Evolutionary conservation across 352 stramenopile species (phyloP).

Genomic region (Phytopythium helicoides): DNA sequence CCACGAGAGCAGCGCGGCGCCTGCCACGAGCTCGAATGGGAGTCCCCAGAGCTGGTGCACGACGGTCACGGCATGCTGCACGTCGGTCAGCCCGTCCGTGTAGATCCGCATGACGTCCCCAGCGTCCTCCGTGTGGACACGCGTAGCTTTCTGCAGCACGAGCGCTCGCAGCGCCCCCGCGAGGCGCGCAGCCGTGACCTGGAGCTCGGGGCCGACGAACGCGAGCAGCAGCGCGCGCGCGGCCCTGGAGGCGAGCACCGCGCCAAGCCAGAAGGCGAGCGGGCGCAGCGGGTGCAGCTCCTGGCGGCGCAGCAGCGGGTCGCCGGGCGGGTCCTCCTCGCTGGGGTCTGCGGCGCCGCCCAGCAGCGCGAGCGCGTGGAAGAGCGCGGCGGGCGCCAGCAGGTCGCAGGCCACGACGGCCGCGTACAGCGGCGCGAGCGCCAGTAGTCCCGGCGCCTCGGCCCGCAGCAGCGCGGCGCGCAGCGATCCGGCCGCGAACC

Average conservation of each 20-base stretch:
- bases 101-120: slow-evolving; percentile 53
- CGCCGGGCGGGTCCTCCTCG: too few species aligned
- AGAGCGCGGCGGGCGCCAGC: slow-evolving; percentile 61
- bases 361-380: slow-evolving; percentile 50
- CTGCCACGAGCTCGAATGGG: slow-evolving; percentile 46
- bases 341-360: slow-evolving; percentile 22
- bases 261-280: slow-evolving; percentile 56
- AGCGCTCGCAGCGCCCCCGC: slow-evolving; percentile 66
- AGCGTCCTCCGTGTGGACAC: slow-evolving; percentile 29
- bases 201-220: slow-evolving; percentile 60
- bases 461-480: slow-evolving; percentile 45
- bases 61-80: slow-evolving; percentile 58
- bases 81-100: slow-evolving; percentile 52
- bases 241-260: slow-evolving; percentile 59
- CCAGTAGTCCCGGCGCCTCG: slow-evolving; percentile 44
- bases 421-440: slow-evolving; percentile 40
- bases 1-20: slow-evolving; percentile 46
- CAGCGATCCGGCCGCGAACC: slow-evolving; percentile 55
- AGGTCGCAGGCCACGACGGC: slow-evolving; percentile 51
- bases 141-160: slow-evolving; percentile 71
- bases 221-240: slow-evolving; percentile 61
- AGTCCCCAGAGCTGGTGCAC: slow-evolving; percentile 75
- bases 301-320: slow-evolving; percentile 6
- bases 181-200: slow-evolving; percentile 61
- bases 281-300: neutral